Conservation (phyloP, 306 rosid species). For the Psophocarpus tetragonolobus region DNA sequence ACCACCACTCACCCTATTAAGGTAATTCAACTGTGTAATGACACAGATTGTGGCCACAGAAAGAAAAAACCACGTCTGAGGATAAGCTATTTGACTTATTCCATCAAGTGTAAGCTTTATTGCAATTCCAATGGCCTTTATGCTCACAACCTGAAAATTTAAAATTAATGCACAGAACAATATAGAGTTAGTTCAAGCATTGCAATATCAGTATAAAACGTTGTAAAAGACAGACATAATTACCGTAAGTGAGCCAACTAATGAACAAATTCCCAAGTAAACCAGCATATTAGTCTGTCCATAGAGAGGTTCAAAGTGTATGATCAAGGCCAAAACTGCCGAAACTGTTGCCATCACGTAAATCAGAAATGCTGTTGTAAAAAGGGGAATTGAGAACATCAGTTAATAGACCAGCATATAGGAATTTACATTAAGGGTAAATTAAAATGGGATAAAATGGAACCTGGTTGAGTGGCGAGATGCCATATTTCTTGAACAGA, state of each 20-base stretch:
- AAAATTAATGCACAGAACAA: constrained; percentile 8
- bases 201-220: constrained; percentile 3
- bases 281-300: constrained; percentile 82
- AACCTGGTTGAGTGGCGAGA: constrained; percentile 90
- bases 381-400: constrained; percentile 26
- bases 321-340: constrained; percentile 66
- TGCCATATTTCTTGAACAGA: constrained; percentile 86
- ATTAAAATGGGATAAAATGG: background rate
- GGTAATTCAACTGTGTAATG: constrained; percentile 86
- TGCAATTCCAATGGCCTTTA: constrained; percentile 95
- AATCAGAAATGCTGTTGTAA: constrained; percentile 61
- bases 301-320: constrained; percentile 83
- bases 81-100: constrained; percentile 76
- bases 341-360: constrained; percentile 67
- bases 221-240: constrained; percentile 8
- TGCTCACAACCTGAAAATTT: constrained; percentile 83
- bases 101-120: constrained; percentile 91
- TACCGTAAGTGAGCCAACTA: constrained; percentile 93
- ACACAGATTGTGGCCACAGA: constrained; percentile 79
- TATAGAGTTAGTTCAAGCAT: constrained; percentile 8
- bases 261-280: constrained; percentile 90
- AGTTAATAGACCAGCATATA: background rate
- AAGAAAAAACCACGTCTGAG: constrained; percentile 92
- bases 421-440: background rate
- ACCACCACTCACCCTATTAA: constrained; percentile 77